Evolutionary conservation across 768 basidiomycete genomes (phyloP), one percentile per base, ranked within the genome.

Genomic region (Lactarius psammicola): DNA sequence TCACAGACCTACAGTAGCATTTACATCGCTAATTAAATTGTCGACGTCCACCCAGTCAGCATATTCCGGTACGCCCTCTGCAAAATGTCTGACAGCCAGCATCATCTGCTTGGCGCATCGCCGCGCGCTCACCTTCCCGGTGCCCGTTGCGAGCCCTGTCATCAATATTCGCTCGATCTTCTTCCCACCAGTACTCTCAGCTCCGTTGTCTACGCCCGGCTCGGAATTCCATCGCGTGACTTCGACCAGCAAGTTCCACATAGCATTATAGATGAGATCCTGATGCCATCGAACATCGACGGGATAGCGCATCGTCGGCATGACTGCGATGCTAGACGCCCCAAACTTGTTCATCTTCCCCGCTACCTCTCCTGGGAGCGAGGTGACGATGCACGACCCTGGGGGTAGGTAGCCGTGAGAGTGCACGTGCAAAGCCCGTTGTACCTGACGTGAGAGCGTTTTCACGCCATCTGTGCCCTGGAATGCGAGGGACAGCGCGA

Each of bases 241-340:
- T 59, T 71, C 69, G 26, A 67, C 70, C 5, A 76, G 67, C 26
- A 78, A 63, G 44, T 65, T 67, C 77, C 75, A 78, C 72, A 75
- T 74, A 20, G 67, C 71, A 54, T 77, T 74, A 68, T 76, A 77
- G 26, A 76, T 75, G 34, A 78, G 69, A 60, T 76, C 76, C 34
- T 69, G 66, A 40, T 77, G 72, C 77, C 76, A 78, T 31, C 59
- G 55, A 6, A 74, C 59, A 20, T 70, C 65, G 23, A 66, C 66
- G 28, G 76, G 76, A 38, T 65, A 62, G 59, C 75, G 75, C 77
- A 78, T 78, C 30, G 75, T 76, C 5, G 75, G 77, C 30, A 72
- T 68, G 38, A 78, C 69, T 6, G 75, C 76, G n/a, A 77, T 63
- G 18, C 49, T 51, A 18, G 61, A 51, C 42, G 74, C 66, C 6